These are phyloP conservation scores for Pelargonium myrrhifolium DNA, from an alignment of 441 rosid species.

Conservation along the genomic window DNA sequence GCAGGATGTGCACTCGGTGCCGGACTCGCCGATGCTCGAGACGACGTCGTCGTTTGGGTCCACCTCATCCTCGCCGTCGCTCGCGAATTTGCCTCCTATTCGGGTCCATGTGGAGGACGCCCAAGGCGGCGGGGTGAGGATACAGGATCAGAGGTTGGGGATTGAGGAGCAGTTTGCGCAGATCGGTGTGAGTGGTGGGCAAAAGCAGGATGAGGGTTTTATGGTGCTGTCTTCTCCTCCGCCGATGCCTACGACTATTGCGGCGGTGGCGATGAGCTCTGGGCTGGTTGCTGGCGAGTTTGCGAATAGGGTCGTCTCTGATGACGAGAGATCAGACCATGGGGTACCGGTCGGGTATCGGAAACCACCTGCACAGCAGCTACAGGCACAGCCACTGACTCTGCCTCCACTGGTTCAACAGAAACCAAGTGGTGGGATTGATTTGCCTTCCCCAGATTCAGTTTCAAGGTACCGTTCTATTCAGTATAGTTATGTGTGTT, in stretches of 20 bases:
- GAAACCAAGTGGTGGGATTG: slow-evolving; percentile 48
- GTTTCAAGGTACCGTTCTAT: slow-evolving; percentile 54
- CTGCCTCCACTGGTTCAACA: slow-evolving; percentile 31
- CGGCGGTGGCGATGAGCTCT: slow-evolving; percentile 31
- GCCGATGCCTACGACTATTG: slow-evolving; percentile 38
- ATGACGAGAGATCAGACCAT: slow-evolving; percentile 91
- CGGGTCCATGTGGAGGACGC: slow-evolving; percentile 64
- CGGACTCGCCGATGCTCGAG: slow-evolving; percentile 94
- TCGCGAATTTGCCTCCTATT: slow-evolving; percentile 80
- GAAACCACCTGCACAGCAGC: slow-evolving; percentile 32
- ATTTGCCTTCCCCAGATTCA: slow-evolving; percentile 82
- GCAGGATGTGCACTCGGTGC: slow-evolving; percentile 64
- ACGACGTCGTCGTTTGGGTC: slow-evolving; percentile 88
- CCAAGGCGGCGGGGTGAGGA: slow-evolving; percentile 18
- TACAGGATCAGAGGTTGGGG: slow-evolving; percentile 50
- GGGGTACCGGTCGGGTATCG: slow-evolving; percentile 46
- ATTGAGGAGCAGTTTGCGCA: slow-evolving; percentile 84
- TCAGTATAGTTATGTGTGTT: not conserved
- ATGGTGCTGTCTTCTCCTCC: slow-evolving; percentile 50
- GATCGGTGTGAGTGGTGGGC: slow-evolving; percentile 17
- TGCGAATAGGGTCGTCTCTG: slow-evolving; percentile 49
- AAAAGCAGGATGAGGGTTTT: slow-evolving; percentile 56
- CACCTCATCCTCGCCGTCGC: slow-evolving; percentile 74
- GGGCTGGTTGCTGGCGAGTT: slow-evolving; percentile 40
- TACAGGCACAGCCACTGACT: slow-evolving; percentile 46